A percentile compares a stretch with the other conserved stretches of the same genome.
Conservation (phyloP, 495 filamentous ascomycete genomes). For the Podospora pseudocomata region DNA sequence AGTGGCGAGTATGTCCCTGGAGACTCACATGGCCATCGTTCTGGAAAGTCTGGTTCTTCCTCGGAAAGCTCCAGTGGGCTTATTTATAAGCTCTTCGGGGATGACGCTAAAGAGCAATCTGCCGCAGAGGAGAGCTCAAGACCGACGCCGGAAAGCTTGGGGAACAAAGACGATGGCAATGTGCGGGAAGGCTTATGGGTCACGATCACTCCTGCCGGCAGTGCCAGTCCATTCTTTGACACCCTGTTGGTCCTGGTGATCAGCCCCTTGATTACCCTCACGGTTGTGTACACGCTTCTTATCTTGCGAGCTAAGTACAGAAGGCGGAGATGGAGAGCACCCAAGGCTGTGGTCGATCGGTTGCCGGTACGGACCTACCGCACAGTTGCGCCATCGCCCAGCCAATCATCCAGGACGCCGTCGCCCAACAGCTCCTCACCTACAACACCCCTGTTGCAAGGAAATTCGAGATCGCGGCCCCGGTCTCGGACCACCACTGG, state of each 20-base stretch:
- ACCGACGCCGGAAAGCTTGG: not conserved
- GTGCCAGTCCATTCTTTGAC: slow-evolving; percentile 92
- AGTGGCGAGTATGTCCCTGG: slow-evolving; percentile 64
- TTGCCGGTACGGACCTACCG: slow-evolving; percentile 96
- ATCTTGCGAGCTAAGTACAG: slow-evolving; percentile 85
- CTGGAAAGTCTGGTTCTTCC: slow-evolving; percentile 23
- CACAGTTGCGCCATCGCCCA: slow-evolving; percentile 61
- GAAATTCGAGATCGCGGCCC: slow-evolving; percentile 51
- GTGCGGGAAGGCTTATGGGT: slow-evolving; percentile 89
- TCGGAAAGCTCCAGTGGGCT: slow-evolving; percentile 30
- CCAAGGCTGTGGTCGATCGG: slow-evolving; percentile 90
- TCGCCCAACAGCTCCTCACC: slow-evolving; percentile 60
- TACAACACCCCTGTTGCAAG: slow-evolving; percentile 73
- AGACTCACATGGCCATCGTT: slow-evolving; percentile 25
- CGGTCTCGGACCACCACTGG: slow-evolving; percentile 65
- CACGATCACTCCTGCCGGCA: slow-evolving; percentile 84
- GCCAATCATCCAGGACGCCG: slow-evolving; percentile 53
- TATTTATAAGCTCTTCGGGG: slow-evolving; percentile 47
- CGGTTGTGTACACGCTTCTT: slow-evolving; percentile 87
- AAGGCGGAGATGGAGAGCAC: slow-evolving; percentile 87
- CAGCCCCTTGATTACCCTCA: slow-evolving; percentile 86
- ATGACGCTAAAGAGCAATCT: slow-evolving; percentile 37
- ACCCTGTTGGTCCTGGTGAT: slow-evolving; percentile 90
- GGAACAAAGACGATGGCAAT: slow-evolving; percentile 27
- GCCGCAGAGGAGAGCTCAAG: slow-evolving; percentile 18